A percentile compares a stretch with the other conserved stretches of the same genome.
phyloP scores from a whole-genome alignment of 2,329 filamentous ascomycete genomes.

The Aspergillus quadricinctus region DNA sequence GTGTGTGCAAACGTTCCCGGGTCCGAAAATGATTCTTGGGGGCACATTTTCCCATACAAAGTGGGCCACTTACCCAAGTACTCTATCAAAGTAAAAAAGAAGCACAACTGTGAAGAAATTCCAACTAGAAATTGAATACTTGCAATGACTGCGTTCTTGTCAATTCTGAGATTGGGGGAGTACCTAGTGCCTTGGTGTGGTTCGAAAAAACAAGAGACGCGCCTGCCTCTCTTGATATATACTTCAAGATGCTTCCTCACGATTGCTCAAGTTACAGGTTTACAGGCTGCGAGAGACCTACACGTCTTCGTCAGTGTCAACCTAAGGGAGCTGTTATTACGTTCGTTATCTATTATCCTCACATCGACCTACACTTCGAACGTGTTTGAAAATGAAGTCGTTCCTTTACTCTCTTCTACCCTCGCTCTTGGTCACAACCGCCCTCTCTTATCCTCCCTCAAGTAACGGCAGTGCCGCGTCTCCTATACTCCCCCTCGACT shows the following conservation, averaged over 20 bases:
- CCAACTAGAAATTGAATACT: background rate
- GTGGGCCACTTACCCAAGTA: conserved; percentile 8
- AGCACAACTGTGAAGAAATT: background rate
- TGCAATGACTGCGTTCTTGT: background rate
- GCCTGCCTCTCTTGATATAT: background rate
- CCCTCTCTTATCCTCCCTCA: background rate
- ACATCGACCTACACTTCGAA: background rate
- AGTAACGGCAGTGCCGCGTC: background rate
- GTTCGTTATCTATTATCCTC: background rate
- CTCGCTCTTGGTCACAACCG: background rate
- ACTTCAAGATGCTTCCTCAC: background rate
- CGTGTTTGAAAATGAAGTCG: background rate
- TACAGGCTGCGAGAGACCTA: background rate
- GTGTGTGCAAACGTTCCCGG: conserved; percentile 9
- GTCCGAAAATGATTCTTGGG: conserved; percentile 13
- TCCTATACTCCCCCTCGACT: background rate
- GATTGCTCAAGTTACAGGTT: too few relatives aligned
- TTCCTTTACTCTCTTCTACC: background rate
- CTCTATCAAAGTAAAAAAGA: background rate
- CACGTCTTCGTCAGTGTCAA: background rate
- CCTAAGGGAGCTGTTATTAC: background rate
- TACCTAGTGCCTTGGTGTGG: too few relatives aligned
- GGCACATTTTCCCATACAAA: conserved; percentile 17
- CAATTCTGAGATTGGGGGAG: background rate
- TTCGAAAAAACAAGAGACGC: background rate